These are phyloP conservation scores for Entophlyctis luteolus DNA, from an alignment of 192 early-diverging fungal species.

Conservation along the genomic window DNA sequence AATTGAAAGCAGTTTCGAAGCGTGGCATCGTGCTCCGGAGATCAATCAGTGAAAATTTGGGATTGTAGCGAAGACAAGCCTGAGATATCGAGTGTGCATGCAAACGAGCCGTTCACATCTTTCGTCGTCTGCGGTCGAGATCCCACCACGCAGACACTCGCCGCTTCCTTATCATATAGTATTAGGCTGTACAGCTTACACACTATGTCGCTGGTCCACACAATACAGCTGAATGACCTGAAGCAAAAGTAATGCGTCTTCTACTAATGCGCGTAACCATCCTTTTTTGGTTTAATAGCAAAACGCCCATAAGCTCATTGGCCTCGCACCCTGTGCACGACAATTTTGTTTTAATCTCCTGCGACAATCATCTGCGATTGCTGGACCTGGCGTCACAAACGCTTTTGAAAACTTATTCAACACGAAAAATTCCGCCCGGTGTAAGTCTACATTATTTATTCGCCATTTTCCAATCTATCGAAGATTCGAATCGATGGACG, in stretches of 20 bases:
- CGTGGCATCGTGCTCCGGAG: conserved; percentile 52
- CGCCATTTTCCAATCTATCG: neutral
- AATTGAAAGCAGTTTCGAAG: conserved; percentile 19
- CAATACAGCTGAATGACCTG: conserved; percentile 42
- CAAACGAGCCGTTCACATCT: conserved; percentile 58
- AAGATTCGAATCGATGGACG: conserved; percentile 43
- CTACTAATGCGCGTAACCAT: neutral
- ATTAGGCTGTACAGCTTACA: conserved; percentile 51
- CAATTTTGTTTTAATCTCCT: conserved; percentile 48
- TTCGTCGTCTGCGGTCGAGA: conserved; percentile 52
- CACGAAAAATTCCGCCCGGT: conserved; percentile 39
- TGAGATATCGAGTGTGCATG: conserved; percentile 38
- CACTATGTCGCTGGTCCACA: conserved; percentile 44
- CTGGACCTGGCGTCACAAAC: conserved; percentile 42
- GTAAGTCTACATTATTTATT: conserved; percentile 16
- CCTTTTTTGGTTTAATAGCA: conserved; percentile 21
- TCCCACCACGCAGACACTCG: conserved; percentile 32
- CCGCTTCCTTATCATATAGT: conserved; percentile 45
- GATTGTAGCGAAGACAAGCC: conserved; percentile 21
- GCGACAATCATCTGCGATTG: conserved; percentile 52
- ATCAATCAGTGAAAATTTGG: conserved; percentile 54
- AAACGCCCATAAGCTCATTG: conserved; percentile 45
- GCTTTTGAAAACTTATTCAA: conserved; percentile 37
- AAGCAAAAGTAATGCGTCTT: conserved; percentile 17
- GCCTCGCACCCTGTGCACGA: conserved; percentile 44